These are phyloP conservation scores for Dictyostelium capitatum DNA, from an alignment of 78 protist genomes.

Conservation along the genomic window DNA sequence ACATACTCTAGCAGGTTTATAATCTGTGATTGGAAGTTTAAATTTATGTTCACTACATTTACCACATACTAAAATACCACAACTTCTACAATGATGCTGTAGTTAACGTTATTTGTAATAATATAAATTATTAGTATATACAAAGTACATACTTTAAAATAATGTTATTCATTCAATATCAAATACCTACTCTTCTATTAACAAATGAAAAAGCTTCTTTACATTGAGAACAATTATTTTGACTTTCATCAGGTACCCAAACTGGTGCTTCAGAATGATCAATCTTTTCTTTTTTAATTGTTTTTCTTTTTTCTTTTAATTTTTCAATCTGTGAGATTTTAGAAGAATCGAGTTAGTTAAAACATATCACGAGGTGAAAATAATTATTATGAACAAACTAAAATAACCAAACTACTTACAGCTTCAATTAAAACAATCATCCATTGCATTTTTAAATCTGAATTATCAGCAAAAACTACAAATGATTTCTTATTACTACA, in stretches of 20 bases:
- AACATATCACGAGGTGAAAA: not conserved
- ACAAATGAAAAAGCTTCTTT: constrained; percentile 36
- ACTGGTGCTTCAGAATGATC: constrained; percentile 62
- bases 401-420: not conserved
- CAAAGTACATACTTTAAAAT: not conserved
- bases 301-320: constrained; percentile 43
- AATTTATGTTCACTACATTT: constrained; percentile 52
- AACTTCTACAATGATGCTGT: constrained; percentile 77
- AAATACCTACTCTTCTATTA: constrained; percentile 75
- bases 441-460: constrained; percentile 68
- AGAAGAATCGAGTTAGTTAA: not conserved
- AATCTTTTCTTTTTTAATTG: constrained; percentile 36
- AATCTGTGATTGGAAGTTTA: constrained; percentile 28
- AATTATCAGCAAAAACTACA: constrained; percentile 62
- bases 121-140: no score
- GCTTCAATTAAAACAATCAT: constrained; percentile 50
- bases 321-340: constrained; percentile 13
- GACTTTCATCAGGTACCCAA: constrained; percentile 76
- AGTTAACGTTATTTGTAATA: not conserved
- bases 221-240: constrained; percentile 32
- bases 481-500: constrained; percentile 70
- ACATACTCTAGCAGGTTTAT: constrained; percentile 67
- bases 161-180: not conserved
- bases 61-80: constrained; percentile 78
- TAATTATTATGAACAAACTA: not conserved